These are phyloP conservation scores for Neofusicoccum laricinum DNA, from an alignment of 2,329 filamentous ascomycete genomes.

Conservation along the genomic window DNA sequence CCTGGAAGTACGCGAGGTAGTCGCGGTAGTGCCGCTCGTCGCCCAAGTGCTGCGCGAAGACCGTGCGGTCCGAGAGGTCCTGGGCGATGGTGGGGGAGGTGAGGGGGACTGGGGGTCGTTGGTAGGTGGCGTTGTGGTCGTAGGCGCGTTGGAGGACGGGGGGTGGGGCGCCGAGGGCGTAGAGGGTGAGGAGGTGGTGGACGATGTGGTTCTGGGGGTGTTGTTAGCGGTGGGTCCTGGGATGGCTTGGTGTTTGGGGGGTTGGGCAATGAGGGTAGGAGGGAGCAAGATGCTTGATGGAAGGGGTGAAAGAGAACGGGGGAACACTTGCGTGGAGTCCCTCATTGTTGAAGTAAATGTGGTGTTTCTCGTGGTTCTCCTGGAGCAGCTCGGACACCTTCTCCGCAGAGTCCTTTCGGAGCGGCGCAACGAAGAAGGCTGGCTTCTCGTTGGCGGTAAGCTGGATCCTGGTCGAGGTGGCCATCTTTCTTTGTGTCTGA, in stretches of 20 bases:
- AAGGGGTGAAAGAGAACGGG: too few relatives aligned
- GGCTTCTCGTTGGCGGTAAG: conserved; percentile 35
- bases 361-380: conserved; percentile 69
- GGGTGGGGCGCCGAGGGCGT: conserved; percentile 67
- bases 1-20: conserved; percentile 74
- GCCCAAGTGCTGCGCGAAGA: conserved; percentile 61
- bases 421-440: conserved; percentile 44
- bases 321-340: conserved; percentile 63
- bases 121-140: conserved; percentile 63
- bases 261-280: too few relatives aligned
- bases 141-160: conserved; percentile 62
- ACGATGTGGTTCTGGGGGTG: conserved; percentile 63
- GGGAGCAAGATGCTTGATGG: not conserved
- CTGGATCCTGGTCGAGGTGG: conserved; percentile 27
- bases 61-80: conserved; percentile 55
- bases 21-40: conserved; percentile 65
- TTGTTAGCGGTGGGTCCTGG: not conserved
- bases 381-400: conserved; percentile 69
- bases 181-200: conserved; percentile 74
- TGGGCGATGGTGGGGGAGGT: conserved; percentile 49
- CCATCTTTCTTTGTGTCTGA: conserved; percentile 24
- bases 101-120: conserved; percentile 52
- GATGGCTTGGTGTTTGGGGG: not conserved
- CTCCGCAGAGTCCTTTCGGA: conserved; percentile 58
- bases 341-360: conserved; percentile 74